Percentiles rank a stretch among this genome's conserved stretches.
Conservation (phyloP, 2,329 filamentous ascomycete genomes). For the Cercospora sp. region DNA sequence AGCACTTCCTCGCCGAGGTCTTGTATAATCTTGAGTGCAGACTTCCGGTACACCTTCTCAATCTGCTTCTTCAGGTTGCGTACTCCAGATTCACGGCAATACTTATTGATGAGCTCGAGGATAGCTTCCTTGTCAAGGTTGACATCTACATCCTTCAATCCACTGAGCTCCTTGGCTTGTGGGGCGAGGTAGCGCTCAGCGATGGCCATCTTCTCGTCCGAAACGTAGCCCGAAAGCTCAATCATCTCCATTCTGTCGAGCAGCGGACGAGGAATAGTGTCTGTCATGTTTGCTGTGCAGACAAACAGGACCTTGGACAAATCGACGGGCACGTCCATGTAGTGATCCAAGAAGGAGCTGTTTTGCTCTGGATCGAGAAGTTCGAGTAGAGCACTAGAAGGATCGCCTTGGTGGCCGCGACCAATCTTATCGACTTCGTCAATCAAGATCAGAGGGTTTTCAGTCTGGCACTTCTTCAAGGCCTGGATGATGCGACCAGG, state of each 20-base stretch:
- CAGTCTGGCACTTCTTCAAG: conserved; percentile 97
- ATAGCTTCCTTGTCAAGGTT: conserved; percentile 82
- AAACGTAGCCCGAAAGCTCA: conserved; percentile 90
- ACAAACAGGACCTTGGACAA: conserved; percentile 97
- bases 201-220: conserved; percentile 98
- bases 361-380: conserved; percentile 97
- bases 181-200: conserved; percentile 90
- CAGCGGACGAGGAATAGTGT: conserved; percentile 91
- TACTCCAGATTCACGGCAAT: conserved; percentile 95
- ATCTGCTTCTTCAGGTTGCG: conserved; percentile 99
- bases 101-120: conserved; percentile 95
- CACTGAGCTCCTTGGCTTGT: conserved; percentile 89
- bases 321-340: conserved; percentile 97
- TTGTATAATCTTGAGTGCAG: conserved; percentile 93
- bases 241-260: conserved; percentile 98
- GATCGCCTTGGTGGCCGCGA: conserved; percentile 92
- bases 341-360: conserved; percentile 94
- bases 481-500: conserved; percentile 97
- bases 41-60: conserved; percentile 97
- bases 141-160: conserved; percentile 89
- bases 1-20: conserved; percentile 85
- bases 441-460: conserved; percentile 94
- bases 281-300: conserved; percentile 98
- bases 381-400: conserved; percentile 89
- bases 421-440: conserved; percentile 99